Percentiles rank a stretch among this genome's conserved stretches.
Conservation (phyloP, 2,329 filamentous ascomycete genomes). For the Pseudogymnoascus sp. region DNA sequence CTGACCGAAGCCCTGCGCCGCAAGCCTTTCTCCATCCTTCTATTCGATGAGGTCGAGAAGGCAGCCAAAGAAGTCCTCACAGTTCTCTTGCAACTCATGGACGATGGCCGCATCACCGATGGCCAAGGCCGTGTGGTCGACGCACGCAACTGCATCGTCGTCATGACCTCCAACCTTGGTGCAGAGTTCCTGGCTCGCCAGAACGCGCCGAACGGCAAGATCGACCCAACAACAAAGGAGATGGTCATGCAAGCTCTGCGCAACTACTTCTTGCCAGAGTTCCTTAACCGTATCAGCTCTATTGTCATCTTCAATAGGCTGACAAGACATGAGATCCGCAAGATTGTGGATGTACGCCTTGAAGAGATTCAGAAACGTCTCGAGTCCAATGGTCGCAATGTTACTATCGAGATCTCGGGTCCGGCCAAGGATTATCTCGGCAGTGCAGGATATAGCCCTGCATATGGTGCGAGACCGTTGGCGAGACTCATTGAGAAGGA, state of each 20-base stretch:
- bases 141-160: conserved; percentile 95
- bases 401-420: conserved; percentile 70
- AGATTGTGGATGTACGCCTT: conserved; percentile 88
- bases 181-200: conserved; percentile 86
- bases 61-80: conserved; percentile 96
- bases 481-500: conserved; percentile 92
- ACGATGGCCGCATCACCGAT: conserved; percentile 96
- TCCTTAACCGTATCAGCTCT: conserved; percentile 94
- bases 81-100: conserved; percentile 97
- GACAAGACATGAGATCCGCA: conserved; percentile 79
- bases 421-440: conserved; percentile 92
- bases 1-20: conserved; percentile 90
- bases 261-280: conserved; percentile 96
- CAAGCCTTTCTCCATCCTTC: conserved; percentile 91
- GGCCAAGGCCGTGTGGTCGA: conserved; percentile 93
- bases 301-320: conserved; percentile 98
- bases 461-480: conserved; percentile 85
- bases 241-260: conserved; percentile 85
- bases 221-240: conserved; percentile 77
- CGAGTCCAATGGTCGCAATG: conserved; percentile 73
- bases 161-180: conserved; percentile 97
- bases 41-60: conserved; percentile 98
- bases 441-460: conserved; percentile 83
- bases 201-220: conserved; percentile 67
- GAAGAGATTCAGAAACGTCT: conserved; percentile 85